phyloP scores from a whole-genome alignment of 2,329 filamentous ascomycete species.

The Epichloe aotearoae region DNA sequence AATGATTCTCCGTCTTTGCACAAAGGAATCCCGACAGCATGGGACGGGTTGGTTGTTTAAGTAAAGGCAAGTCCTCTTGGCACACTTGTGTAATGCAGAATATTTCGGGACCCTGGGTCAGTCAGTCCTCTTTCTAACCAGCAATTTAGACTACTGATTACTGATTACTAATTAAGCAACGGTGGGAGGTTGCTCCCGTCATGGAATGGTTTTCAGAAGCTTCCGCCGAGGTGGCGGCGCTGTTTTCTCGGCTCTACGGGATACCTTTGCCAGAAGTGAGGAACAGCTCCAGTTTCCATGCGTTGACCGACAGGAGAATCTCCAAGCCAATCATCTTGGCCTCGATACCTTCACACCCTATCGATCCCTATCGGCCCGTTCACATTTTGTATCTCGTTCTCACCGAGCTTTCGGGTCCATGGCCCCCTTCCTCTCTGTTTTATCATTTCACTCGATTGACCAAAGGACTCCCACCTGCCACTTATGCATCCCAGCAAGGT shows the following conservation, averaged over 20 bases:
- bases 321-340: neutral
- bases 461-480: neutral
- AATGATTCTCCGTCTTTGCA: neutral
- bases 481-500: slow-evolving; percentile 1
- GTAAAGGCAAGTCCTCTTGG: neutral
- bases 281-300: neutral
- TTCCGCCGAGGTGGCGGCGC: neutral
- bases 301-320: neutral
- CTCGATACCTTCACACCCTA: slow-evolving; percentile 1
- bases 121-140: too few species aligned
- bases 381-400: slow-evolving; percentile 5
- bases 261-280: neutral
- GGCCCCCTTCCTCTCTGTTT: neutral
- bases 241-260: neutral
- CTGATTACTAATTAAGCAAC: neutral
- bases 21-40: neutral
- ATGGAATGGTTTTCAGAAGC: slow-evolving; percentile 1
- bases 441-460: slow-evolving; percentile 3
- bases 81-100: neutral
- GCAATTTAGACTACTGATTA: too few species aligned
- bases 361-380: slow-evolving; percentile 3
- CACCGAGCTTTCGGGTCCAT: slow-evolving; percentile 2
- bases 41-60: neutral
- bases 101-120: too few species aligned
- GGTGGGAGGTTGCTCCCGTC: neutral